Evolutionary conservation across 768 basidiomycete genomes (phyloP).

Genomic region (Infundibulicybe gibba): DNA sequence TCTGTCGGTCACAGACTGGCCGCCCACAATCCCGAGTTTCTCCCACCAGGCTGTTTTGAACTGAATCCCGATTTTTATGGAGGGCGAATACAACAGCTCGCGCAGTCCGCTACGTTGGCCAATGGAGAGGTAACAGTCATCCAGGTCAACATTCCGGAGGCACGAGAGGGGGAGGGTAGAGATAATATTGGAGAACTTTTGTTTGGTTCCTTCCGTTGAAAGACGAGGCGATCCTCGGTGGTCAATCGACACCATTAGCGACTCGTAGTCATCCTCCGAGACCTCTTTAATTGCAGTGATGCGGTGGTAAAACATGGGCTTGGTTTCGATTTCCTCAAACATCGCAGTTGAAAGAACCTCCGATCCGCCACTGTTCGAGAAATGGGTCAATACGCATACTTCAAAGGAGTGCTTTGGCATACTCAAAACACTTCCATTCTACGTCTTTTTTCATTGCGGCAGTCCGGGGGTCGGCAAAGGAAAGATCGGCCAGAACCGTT

Average conservation of each 20-base stretch:
- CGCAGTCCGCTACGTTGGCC: conserved; percentile 28
- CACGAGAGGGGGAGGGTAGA: conserved; percentile 33
- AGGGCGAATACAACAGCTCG: conserved; percentile 27
- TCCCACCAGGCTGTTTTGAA: conserved; percentile 44
- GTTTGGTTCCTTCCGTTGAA: conserved; percentile 1
- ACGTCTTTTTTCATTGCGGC: not conserved
- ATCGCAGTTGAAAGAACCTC: conserved; percentile 12
- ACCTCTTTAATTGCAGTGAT: conserved; percentile 4
- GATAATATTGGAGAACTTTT: conserved; percentile 36
- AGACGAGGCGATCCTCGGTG: conserved; percentile 6
- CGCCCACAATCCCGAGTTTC: conserved; percentile 20
- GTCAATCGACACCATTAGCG: conserved; percentile 10
- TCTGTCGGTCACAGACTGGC: conserved; percentile 27
- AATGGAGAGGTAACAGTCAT: conserved; percentile 13
- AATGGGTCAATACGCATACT: not conserved
- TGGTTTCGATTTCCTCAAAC: conserved; percentile 4
- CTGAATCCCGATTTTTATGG: conserved; percentile 39
- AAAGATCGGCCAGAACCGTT: conserved; percentile 12
- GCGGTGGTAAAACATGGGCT: conserved; percentile 7
- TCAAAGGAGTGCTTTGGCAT: not conserved
- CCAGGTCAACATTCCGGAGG: conserved; percentile 29
- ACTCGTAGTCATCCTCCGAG: conserved; percentile 3
- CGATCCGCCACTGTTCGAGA: conserved; percentile 12
- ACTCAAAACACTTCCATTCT: conserved; percentile 15
- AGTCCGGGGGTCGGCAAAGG: conserved; percentile 11